Conservation (phyloP, 2,329 filamentous ascomycete genomes). For the Calonectria pseudoturangicola region DNA sequence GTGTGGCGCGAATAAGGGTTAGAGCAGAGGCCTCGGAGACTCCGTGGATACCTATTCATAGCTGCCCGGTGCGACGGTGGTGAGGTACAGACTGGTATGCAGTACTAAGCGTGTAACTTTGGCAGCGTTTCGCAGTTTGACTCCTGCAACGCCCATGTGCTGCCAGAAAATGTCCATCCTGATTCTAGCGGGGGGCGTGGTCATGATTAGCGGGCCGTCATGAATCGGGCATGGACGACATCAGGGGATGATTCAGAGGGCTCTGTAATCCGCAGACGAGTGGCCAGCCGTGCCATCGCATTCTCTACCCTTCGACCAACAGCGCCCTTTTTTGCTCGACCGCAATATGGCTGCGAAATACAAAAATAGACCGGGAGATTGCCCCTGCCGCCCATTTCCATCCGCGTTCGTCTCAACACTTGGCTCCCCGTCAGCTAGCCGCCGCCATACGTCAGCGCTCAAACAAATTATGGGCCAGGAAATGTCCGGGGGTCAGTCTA, state of each 20-base stretch:
- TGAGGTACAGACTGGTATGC: conserved; percentile 24
- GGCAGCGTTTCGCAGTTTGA: conserved; percentile 18
- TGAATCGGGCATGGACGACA: conserved; percentile 26
- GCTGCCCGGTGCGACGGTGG: conserved; percentile 10
- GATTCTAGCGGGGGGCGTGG: conserved; percentile 18
- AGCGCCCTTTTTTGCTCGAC: background rate
- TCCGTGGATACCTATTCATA: conserved; percentile 17
- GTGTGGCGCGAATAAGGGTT: conserved; percentile 20
- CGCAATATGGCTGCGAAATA: conserved; percentile 11
- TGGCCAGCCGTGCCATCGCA: background rate
- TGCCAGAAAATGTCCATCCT: conserved; percentile 25
- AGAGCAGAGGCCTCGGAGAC: conserved; percentile 27
- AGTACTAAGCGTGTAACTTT: conserved; percentile 18
- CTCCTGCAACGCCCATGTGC: conserved; percentile 26
- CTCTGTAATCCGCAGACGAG: conserved; percentile 10
- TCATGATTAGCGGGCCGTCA: conserved; percentile 20
- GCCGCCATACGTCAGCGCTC: conserved; percentile 23
- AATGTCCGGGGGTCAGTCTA: conserved; percentile 20
- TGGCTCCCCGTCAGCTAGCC: conserved; percentile 20
- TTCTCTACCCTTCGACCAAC: background rate
- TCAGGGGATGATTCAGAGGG: conserved; percentile 18
- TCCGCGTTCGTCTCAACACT: conserved; percentile 25
- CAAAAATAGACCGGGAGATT: conserved; percentile 27
- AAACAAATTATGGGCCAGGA: conserved; percentile 24
- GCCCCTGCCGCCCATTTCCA: conserved; percentile 18